Base-by-base conservation (phyloP, 208 protist genomes). In the Trypanosoma theileri region DNA sequence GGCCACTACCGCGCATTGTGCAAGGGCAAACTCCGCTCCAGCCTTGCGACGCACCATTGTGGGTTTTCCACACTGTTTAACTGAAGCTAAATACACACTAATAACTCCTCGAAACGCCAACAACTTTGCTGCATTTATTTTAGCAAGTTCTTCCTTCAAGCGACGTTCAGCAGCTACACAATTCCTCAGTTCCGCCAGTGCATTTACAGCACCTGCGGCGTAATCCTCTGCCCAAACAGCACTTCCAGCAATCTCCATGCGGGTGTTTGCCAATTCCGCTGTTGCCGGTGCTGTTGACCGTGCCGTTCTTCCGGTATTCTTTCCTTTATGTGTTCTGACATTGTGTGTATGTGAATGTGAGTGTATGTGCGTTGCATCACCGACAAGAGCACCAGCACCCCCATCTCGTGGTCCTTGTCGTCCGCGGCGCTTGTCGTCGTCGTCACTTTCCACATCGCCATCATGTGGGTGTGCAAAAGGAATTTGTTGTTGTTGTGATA, bases 191-290 rank as follows among this genome's bases (percentile, higher is more conserved):
- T 84, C 77, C 4, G 66, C 60, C 0, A 95, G 76, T 2, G 84
- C 81, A 12, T 72, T 73, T 19, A 82, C 65, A 14, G 85, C 85
- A n/a, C 56, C 66, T 44, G 72, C 31, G 7, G 69, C 71, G n/a
- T 45, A 58, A 26, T 89, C 84, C 6, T 71, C 69, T 28, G 60
- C 53, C 22, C 81, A 71, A 19, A 92, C 72, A 3, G 90, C 89
- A 67, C 85, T 95, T 12, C 90, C 90, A 53, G 92, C 82, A 57
- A 95, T 86, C 62, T 85, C 82, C 58, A 95, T 85, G 13, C 55
- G 59, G 17, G n/a, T 63, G 13, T 53, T 54, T 19, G 35, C 41
- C 4, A 0, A 11, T 14, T 48, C 52, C 9, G 21, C 16, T 59
- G 48, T 48, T 48, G 44, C 44, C 16, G 44, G 13, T 48, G 9